A percentile compares a stretch with the other conserved stretches of the same genome.
phyloP scores from a whole-genome alignment of 345 rosid genomes.

The Dimocarpus longan region DNA sequence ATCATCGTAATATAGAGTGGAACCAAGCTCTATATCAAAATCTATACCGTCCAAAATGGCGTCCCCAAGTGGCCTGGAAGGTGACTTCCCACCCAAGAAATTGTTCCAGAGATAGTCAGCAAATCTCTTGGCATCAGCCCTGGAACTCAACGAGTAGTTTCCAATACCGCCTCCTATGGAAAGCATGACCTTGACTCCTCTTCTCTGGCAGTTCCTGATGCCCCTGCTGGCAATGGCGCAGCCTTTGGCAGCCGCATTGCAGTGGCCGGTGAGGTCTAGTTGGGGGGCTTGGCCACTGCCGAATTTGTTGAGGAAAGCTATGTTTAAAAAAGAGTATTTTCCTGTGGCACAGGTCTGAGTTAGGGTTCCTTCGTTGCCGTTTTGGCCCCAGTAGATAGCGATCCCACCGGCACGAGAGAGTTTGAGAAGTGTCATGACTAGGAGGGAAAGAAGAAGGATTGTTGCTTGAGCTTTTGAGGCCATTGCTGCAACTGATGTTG shows the following conservation, averaged over 20 bases:
- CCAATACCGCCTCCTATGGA: conserved; percentile 38
- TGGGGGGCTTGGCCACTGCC: conserved; percentile 31
- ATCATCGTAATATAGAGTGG: conserved; percentile 24
- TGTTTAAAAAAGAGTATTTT: conserved; percentile 26
- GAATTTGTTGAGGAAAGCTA: conserved; percentile 40
- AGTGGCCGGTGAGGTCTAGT: conserved; percentile 38
- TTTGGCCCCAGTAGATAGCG: conserved; percentile 41
- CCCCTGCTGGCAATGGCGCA: conserved; percentile 19
- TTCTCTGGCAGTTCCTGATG: conserved; percentile 29
- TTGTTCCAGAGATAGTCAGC: conserved; percentile 32
- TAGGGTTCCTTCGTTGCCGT: conserved; percentile 39
- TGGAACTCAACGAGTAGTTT: conserved; percentile 28
- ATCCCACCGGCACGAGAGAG: conserved; percentile 30
- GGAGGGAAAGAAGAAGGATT: conserved; percentile 16
- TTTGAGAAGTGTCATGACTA: not conserved
- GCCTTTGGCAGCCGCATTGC: conserved; percentile 27
- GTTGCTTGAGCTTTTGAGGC: not conserved
- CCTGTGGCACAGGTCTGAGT: conserved; percentile 32
- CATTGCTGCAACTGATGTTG: not conserved
- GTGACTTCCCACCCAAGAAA: conserved; percentile 33
- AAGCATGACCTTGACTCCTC: conserved; percentile 35
- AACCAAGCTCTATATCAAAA: conserved; percentile 32
- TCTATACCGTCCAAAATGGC: conserved; percentile 34
- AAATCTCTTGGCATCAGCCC: conserved; percentile 24
- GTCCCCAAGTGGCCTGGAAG: conserved; percentile 30